Evolutionary conservation across 148 eudicot species (phyloP), one percentile per base, ranked within the genome.

Genomic region (Silene uniflora): DNA sequence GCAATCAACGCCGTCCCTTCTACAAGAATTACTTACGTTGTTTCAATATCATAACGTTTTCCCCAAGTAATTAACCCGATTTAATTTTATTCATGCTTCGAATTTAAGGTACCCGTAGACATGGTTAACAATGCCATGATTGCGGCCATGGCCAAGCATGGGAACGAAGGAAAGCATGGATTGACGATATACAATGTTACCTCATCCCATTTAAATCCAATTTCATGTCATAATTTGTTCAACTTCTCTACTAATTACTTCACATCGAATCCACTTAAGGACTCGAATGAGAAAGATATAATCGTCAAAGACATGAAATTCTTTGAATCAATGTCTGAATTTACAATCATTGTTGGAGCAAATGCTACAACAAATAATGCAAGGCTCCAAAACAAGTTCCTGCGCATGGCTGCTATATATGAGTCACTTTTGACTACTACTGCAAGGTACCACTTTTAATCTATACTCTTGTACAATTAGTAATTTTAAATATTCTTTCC

Each of bases 31-130:
- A 27, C 2, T 27, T 27, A 2, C 2, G 29, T 27, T 2, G 29
- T 27, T 7, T 46, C 52, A 11, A 46, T 46, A 46, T 46, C 52
- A 27, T 27, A 27, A 27, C 2, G 35, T 32, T 32, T 32, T 32
- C 4, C 35, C 35, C 2, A 32, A 32, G 35, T 52, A 52, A 12
- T 52, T 52, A 52, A 52, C 16, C 5, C 5, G 17, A 12, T 52
- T 49, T 49, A 8, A 49, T 49, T 52, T 12, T 5, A 16, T 6
- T 39, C 9, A 52, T 13, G 56, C 10, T 52, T 3, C 5, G 56
- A 52, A 3, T 52, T 12, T 52, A 18, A 74, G 77, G 77, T 75
- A 8, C 71, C 77, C 5, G 70, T 75, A 9, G 77, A 75, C 32
- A 52, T 75, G 62, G 77, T 52, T 2, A 62, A 18, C 10, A 75